Base-by-base conservation (phyloP, 768 basidiomycete species). In the Lactarius deliciosus region DNA sequence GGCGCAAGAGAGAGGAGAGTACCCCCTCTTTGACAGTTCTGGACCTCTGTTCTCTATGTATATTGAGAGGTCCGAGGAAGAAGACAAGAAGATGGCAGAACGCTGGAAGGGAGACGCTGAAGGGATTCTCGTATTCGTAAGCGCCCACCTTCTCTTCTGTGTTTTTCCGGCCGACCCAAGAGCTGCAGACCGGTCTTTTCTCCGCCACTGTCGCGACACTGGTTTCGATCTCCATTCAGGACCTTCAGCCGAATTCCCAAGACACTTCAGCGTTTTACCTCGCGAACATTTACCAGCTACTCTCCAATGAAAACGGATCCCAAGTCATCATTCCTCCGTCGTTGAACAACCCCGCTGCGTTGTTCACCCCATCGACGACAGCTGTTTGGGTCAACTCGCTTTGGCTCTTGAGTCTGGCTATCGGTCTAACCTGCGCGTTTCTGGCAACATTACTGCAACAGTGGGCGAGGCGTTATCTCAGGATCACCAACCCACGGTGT, bases 351-450 rank as follows among this genome's bases (percentile, higher is more conserved):
- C 63, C 45, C 34, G 11, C 34, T 0, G 11, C 34, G 0, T 36
- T 47, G 3, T 64, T 64, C 28, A 30, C 57, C 34, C 34, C 63
- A 1, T 32, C 63, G 2, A 25, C 5, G 3, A 13, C 36, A 15
- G 53, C 64, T 41, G 30, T 67, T 11, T 58, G 65, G 53, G 65
- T 66, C 43, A 66, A 66, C 55, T 43, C 43, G 20, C 60, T 66
- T 16, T 66, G 61, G 65, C 63, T 62, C 43, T 30, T 63, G 4
- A 66, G 65, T 30, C 50, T 66, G 50, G 43, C 32, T 7, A 62
- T 66, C 22, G 43, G 61, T n/a, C 38, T 66, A 8, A 57, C 61
- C 22, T 66, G 65, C 16, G 65, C 61, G 0, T 55, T 66, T 2
- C 25, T 61, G 40, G 65, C 65, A 1, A 66, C 65, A 38, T 16